Evolutionary conservation across 352 stramenopile genomes (phyloP), one percentile per base, ranked within the genome.

Genomic region (Pythium angustatum): DNA sequence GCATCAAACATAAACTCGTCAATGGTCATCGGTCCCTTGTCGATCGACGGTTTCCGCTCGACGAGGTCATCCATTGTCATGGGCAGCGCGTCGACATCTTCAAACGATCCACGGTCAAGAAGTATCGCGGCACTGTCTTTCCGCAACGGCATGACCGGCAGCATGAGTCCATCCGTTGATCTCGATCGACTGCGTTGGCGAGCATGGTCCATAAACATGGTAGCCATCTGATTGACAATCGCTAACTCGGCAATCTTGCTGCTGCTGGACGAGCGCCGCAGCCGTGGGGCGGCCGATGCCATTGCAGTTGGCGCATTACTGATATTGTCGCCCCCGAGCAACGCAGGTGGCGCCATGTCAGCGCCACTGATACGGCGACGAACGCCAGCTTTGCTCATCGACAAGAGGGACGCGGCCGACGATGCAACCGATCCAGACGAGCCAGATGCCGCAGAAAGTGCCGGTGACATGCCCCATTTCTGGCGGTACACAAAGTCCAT

Each of bases 11-110:
- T 66, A 15, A 71, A 68, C 47, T 72, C 65, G 22, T 68, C 59
- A 44, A 72, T 54, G 9, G 65, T 68, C 65, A 72, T 72, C 5
- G 58, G 65, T 10, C 60, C 60, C 11, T 68, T 62, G 54, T 73
- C 53, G 5, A 52, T 57, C 4, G 54, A 62, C 0, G 45, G 40
- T n/a, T 64, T 68, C 10, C 45, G 27, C 1, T 64, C 64, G 21
- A 50, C 27, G 7, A 71, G 52, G 21, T 67, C 66, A 30, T 66
- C 60, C 53, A 73, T 58, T 1, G 57, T 71, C 64, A 69, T 33
- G 34, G 66, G 60, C 9, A 67, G 28, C 3, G 52, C 52, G 22
- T 71, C 65, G 5, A 72, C 50, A 22, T 63, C 65, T 60, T 64
- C 64, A 45, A 60, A 61, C 14, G 65, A 64, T 9, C 47, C 53